Evolutionary conservation across 2,329 filamentous ascomycete genomes (phyloP).

Genomic region (Ambrosiella beaveri): DNA sequence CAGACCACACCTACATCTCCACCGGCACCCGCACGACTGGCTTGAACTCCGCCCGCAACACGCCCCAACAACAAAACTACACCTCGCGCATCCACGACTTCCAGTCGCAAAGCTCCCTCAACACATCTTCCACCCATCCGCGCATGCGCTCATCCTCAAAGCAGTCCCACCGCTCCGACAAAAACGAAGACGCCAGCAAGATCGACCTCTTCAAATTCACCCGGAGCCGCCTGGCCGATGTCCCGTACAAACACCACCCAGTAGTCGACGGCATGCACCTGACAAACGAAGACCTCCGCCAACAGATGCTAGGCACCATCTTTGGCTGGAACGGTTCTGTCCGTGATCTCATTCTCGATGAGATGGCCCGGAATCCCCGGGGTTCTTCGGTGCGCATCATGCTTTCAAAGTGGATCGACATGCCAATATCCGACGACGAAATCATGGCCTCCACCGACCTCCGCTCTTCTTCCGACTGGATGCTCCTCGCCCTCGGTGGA

Average conservation of each 20-base stretch:
- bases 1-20: slow-evolving; percentile 43
- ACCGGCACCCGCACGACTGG: slow-evolving; percentile 1
- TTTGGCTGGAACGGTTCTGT: slow-evolving; percentile 90
- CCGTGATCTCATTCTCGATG: slow-evolving; percentile 65
- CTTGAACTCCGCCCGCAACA: background rate
- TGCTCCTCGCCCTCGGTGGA: slow-evolving; percentile 78
- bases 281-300: slow-evolving; percentile 63
- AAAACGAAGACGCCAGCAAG: slow-evolving; percentile 22
- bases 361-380: slow-evolving; percentile 54
- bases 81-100: background rate
- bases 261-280: slow-evolving; percentile 38
- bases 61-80: slow-evolving; percentile 38
- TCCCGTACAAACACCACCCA: slow-evolving; percentile 60
- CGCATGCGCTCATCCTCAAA: background rate
- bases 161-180: background rate
- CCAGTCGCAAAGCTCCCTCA: slow-evolving; percentile 8
- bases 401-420: slow-evolving; percentile 81
- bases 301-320: slow-evolving; percentile 81
- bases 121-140: slow-evolving; percentile 27
- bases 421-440: slow-evolving; percentile 55
- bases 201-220: slow-evolving; percentile 76
- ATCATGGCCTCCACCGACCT: slow-evolving; percentile 66
- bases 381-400: slow-evolving; percentile 67
- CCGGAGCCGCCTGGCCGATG: slow-evolving; percentile 60
- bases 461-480: slow-evolving; percentile 94